Base-by-base conservation (phyloP, 331 rosid genomes). In the Acacia pycnantha region DNA sequence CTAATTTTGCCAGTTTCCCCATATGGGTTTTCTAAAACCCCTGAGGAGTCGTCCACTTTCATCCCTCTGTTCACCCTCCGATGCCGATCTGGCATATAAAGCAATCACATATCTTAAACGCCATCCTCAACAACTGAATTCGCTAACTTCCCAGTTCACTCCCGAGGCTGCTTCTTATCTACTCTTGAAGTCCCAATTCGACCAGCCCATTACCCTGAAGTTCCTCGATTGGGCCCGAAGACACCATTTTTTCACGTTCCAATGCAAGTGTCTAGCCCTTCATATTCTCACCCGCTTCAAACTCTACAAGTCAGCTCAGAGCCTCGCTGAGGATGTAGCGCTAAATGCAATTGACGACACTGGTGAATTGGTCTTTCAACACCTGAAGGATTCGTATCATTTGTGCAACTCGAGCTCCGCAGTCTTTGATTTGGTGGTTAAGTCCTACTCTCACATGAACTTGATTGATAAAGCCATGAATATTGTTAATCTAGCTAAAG, bases 201-300 rank as follows among this genome's bases (percentile, higher is more conserved):
- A 90, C 85, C 88, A 79, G 73, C 12, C 77, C 84, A 74, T 84
- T 27, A 85, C 82, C 80, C 80, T 92, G 71, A 90, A 81, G 1
- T 92, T 95, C 93, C 86, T 93, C 74, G 50, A 44, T 16, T 93
- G 97, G 98, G 98, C 96, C 13, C 84, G 87, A 12, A 67, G 76
- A 15, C 86, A 85, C 43, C 56, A 33, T 2, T 95, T 95, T 90
- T 79, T 93, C 85, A 89, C 88, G 50, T 84, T 85, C 76, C 91
- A 79, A 13, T 85, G 88, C 88, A 87, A 92, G 83, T 92, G 94
- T 81, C 84, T 95, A 10, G 85, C 96, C 21, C 89, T 95, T 69
- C 98, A 95, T 83, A 82, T 89, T 70, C 97, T 95, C 88, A 87
- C 94, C 50, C 92, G 91, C 77, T 90, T 92, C 89, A 87, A 88